phyloP scores from a whole-genome alignment of 345 rosid genomes.

The Sisymbrium altissimum region DNA sequence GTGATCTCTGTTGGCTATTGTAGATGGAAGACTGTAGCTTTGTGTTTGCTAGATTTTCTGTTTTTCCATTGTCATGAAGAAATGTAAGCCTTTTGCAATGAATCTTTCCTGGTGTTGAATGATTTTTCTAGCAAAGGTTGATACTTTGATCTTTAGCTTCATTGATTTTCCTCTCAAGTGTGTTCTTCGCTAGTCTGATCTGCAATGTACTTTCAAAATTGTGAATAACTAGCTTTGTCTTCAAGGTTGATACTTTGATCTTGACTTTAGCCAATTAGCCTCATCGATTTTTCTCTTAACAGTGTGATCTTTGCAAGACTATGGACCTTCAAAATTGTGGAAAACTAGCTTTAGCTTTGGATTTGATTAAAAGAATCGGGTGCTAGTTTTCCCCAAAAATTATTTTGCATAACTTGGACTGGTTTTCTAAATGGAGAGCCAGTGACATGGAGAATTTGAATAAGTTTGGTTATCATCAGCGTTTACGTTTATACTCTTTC shows the following conservation, averaged over 20 bases:
- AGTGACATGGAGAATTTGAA: background rate
- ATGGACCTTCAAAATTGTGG: slow-evolving; percentile 5
- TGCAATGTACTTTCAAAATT: background rate
- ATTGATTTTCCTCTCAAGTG: background rate
- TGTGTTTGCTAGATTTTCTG: background rate
- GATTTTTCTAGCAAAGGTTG: background rate
- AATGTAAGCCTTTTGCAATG: background rate
- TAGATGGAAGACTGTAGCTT: background rate
- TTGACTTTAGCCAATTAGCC: background rate
- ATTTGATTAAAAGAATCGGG: background rate
- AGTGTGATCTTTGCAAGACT: background rate
- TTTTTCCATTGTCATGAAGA: background rate
- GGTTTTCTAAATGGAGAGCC: background rate
- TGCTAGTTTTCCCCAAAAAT: too few species aligned
- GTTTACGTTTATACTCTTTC: background rate
- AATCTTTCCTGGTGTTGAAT: background rate
- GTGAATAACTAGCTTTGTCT: slow-evolving; percentile 1
- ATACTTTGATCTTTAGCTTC: background rate
- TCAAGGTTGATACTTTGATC: slow-evolving; percentile 2
- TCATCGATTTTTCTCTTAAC: background rate
- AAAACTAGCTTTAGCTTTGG: background rate
- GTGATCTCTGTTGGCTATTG: background rate
- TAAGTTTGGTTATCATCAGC: background rate
- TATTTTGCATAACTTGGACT: too few species aligned
- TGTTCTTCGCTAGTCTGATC: background rate